A percentile compares a stretch with the other conserved stretches of the same genome.
Evolutionary conservation across 192 early-diverging fungal species (phyloP).

Genomic region (Backusella luteola): DNA sequence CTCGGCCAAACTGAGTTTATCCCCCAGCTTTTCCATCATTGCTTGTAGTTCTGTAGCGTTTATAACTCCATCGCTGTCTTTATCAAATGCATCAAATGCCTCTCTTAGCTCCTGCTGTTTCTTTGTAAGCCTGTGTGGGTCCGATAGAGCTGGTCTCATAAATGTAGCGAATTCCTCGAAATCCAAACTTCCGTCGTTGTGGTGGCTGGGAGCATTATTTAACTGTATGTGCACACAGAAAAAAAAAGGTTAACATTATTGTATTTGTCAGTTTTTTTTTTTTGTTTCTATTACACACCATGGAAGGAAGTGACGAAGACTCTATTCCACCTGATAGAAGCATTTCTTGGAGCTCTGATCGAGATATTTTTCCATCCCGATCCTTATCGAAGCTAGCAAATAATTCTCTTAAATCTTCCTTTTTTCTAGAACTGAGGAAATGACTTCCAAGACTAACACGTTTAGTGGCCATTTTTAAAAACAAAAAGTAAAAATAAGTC

Average conservation of each 20-base stretch:
- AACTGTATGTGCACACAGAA: background rate
- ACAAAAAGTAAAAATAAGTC: background rate
- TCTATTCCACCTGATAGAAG: conserved; percentile 41
- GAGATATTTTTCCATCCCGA: conserved; percentile 37
- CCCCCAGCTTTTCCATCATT: conserved; percentile 36
- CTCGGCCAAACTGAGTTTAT: conserved; percentile 25
- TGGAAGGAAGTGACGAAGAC: conserved; percentile 49
- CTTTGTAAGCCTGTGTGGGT: background rate
- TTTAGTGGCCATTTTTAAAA: conserved; percentile 14
- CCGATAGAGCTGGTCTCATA: conserved; percentile 43
- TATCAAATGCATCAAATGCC: conserved; percentile 38
- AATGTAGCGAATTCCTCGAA: conserved; percentile 60
- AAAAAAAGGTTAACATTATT: background rate
- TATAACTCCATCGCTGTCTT: conserved; percentile 32
- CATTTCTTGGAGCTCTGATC: conserved; percentile 37
- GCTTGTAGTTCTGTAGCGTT: conserved; percentile 26
- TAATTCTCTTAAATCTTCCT: conserved; percentile 32
- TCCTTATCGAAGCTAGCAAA: conserved; percentile 52
- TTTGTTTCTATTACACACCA: conserved; percentile 68
- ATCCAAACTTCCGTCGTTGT: conserved; percentile 54
- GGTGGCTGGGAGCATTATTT: conserved; percentile 32
- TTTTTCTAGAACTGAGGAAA: conserved; percentile 23
- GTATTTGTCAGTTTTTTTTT: conserved; percentile 33
- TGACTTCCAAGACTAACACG: conserved; percentile 21
- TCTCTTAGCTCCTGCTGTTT: conserved; percentile 29